These are phyloP conservation scores for Populus deltoides DNA, from an alignment of 345 rosid genomes.

Conservation along the genomic window DNA sequence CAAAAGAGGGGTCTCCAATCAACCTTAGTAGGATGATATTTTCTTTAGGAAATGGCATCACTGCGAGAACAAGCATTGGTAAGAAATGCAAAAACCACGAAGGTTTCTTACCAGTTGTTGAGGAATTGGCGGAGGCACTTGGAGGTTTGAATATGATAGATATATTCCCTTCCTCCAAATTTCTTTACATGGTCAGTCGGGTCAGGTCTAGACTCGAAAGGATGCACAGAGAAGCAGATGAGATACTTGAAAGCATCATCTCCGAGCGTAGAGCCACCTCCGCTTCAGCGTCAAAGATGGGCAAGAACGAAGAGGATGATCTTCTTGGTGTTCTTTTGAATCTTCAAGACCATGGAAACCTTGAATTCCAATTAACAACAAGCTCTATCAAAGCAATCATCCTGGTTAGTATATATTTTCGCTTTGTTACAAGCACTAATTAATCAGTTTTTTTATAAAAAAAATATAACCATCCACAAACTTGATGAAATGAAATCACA, in stretches of 20 bases:
- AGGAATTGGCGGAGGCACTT: not conserved
- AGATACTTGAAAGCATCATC: slow-evolving; percentile 28
- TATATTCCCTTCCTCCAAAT: slow-evolving; percentile 32
- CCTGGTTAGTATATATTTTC: slow-evolving; percentile 18
- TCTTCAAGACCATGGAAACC: slow-evolving; percentile 16
- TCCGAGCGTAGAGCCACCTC: slow-evolving; percentile 23
- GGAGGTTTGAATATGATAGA: slow-evolving; percentile 30
- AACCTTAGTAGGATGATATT: slow-evolving; percentile 19
- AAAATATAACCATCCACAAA: too few species aligned
- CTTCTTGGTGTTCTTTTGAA: slow-evolving; percentile 39
- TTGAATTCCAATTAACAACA: slow-evolving; percentile 12
- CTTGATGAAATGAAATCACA: too few species aligned
- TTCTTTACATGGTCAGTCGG: slow-evolving; percentile 16
- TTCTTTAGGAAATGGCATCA: slow-evolving; percentile 16
- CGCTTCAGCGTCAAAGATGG: not conserved
- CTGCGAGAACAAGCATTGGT: slow-evolving; percentile 24
- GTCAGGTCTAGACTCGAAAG: slow-evolving; percentile 15
- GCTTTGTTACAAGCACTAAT: too few species aligned
- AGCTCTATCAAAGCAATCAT: slow-evolving; percentile 38
- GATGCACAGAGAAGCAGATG: slow-evolving; percentile 18
- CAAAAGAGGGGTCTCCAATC: slow-evolving; percentile 2
- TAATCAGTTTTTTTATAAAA: too few species aligned
- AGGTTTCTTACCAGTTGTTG: not conserved
- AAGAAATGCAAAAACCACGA: slow-evolving; percentile 22
- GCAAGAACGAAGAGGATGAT: not conserved